Conservation (phyloP, 1,284 basidiomycete genomes). For the Pterulicium gracile region DNA sequence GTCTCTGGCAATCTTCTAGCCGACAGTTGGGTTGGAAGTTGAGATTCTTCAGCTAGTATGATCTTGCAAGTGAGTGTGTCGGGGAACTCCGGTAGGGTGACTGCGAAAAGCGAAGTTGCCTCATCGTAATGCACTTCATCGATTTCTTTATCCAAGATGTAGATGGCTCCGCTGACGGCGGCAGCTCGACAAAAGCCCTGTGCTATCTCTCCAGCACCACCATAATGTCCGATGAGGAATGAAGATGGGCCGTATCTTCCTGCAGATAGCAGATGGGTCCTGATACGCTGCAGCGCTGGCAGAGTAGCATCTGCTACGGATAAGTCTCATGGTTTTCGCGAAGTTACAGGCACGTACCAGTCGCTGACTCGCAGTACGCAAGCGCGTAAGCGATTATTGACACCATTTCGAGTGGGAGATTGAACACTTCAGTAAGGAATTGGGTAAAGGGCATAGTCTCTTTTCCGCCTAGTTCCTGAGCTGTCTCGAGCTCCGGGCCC, state of each 20-base stretch:
- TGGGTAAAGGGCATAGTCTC: conserved; percentile 43
- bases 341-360: conserved; percentile 29
- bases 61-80: conserved; percentile 36
- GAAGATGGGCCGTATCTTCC: conserved; percentile 88
- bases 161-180: conserved; percentile 78
- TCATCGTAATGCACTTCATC: conserved; percentile 9
- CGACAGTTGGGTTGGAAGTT: conserved; percentile 17
- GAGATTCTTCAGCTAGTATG: conserved; percentile 19
- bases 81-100: conserved; percentile 52
- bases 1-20: neutral
- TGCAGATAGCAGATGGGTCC: conserved; percentile 65
- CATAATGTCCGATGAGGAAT: conserved; percentile 92
- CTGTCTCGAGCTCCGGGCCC: conserved; percentile 55
- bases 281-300: conserved; percentile 55
- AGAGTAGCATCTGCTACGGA: conserved; percentile 56
- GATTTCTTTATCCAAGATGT: conserved; percentile 67
- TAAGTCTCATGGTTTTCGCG: too few relatives aligned
- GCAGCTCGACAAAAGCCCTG: conserved; percentile 89
- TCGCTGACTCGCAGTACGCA: conserved; percentile 45
- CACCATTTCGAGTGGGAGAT: conserved; percentile 46
- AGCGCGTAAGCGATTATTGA: conserved; percentile 63
- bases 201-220: conserved; percentile 84
- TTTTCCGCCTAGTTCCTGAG: conserved; percentile 48
- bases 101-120: conserved; percentile 24
- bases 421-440: conserved; percentile 56